Percentiles rank a stretch among this genome's conserved stretches.
phyloP scores from a whole-genome alignment of 2,329 filamentous ascomycete genomes.

The Cladorrhinum sp. region DNA sequence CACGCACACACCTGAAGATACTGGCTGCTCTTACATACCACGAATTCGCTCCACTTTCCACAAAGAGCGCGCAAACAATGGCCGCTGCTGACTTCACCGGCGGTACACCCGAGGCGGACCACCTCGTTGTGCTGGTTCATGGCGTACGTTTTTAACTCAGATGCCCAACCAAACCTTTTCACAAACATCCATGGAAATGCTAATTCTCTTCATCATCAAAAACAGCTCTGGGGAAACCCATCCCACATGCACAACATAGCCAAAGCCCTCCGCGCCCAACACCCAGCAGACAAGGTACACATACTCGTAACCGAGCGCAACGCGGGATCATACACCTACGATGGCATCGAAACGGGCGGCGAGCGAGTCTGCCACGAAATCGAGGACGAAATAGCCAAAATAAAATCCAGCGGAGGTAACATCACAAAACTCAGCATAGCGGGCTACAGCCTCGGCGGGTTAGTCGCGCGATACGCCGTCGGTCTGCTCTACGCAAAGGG shows the following conservation, averaged over 20 bases:
- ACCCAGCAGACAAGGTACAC: conserved; percentile 64
- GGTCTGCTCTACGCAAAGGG: conserved; percentile 80
- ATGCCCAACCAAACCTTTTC: neutral
- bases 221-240: conserved; percentile 74
- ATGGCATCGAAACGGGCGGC: conserved; percentile 65
- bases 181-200: too few species aligned
- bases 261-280: conserved; percentile 58
- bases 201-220: conserved; percentile 22
- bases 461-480: conserved; percentile 82
- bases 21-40: too few species aligned
- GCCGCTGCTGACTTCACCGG: conserved; percentile 49
- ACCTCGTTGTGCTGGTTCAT: conserved; percentile 76
- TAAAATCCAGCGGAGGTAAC: conserved; percentile 61
- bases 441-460: conserved; percentile 85
- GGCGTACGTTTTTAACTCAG: conserved; percentile 52
- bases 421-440: conserved; percentile 82
- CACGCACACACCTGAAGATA: too few species aligned
- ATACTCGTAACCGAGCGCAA: conserved; percentile 72
- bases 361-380: conserved; percentile 67
- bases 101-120: conserved; percentile 56
- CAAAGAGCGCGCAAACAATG: conserved; percentile 31
- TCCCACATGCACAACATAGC: conserved; percentile 68
- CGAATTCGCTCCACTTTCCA: too few species aligned
- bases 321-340: conserved; percentile 68
- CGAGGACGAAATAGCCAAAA: conserved; percentile 57